These are phyloP conservation scores for Lasiosphaeriaceae sp. DNA, from an alignment of 495 filamentous ascomycete genomes.

Conservation along the genomic window DNA sequence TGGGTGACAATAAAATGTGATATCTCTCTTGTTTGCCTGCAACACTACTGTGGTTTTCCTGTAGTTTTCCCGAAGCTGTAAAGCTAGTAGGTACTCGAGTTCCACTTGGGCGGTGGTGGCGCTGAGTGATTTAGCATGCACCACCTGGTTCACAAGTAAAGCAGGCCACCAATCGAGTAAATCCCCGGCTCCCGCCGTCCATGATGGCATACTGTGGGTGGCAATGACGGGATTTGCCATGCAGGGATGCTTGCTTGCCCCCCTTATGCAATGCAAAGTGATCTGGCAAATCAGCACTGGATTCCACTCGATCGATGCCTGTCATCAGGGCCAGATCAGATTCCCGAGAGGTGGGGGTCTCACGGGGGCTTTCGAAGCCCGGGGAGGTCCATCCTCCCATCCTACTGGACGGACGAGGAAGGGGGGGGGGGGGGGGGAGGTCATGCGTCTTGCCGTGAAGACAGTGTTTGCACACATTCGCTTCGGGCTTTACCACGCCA, in stretches of 20 bases:
- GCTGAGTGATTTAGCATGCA: too few relatives aligned
- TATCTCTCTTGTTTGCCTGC: constrained; percentile 14
- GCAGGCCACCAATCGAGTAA: neutral
- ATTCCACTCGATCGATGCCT: too few relatives aligned
- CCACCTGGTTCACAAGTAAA: too few relatives aligned
- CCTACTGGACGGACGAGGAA: too few relatives aligned
- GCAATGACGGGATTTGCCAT: neutral
- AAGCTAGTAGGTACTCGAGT: neutral
- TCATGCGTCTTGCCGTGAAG: constrained; percentile 3
- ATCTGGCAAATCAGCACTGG: constrained; percentile 12
- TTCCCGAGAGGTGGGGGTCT: constrained; percentile 9
- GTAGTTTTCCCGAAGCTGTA: too few relatives aligned
- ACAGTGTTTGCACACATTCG: constrained; percentile 19
- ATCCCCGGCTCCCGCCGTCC: neutral
- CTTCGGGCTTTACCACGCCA: too few relatives aligned
- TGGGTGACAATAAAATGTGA: constrained; percentile 1
- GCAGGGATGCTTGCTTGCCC: neutral
- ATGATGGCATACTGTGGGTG: too few relatives aligned
- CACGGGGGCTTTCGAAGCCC: too few relatives aligned
- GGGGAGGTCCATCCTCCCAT: too few relatives aligned
- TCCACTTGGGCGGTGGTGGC: neutral
- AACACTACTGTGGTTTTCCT: neutral
- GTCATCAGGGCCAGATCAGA: constrained; percentile 8
- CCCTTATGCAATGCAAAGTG: constrained; percentile 5
- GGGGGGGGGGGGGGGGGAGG: neutral